Percentiles rank a stretch among this genome's conserved stretches.
Evolutionary conservation across 148 eudicot genomes (phyloP).

Genomic region (Mesembryanthemum crystallinum): DNA sequence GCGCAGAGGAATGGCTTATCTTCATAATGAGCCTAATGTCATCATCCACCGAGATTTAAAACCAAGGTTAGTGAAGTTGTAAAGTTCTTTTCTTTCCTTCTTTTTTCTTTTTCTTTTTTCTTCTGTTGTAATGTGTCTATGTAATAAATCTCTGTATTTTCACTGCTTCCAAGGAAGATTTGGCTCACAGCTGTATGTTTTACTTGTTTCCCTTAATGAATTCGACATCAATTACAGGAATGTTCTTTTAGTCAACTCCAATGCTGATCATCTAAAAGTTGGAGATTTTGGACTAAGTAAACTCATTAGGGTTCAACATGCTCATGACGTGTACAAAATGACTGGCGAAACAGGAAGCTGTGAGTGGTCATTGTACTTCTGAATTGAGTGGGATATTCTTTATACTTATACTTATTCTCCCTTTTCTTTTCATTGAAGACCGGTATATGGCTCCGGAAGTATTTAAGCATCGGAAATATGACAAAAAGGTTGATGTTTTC

Average conservation of each 20-base stretch:
- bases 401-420: slow-evolving; percentile 7
- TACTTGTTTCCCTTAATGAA: slow-evolving; percentile 1
- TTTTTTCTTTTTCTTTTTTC: neutral
- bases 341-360: slow-evolving; percentile 99
- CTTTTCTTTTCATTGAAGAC: slow-evolving; percentile 35
- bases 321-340: slow-evolving; percentile 94
- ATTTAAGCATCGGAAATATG: slow-evolving; percentile 90
- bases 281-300: slow-evolving; percentile 99
- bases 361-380: slow-evolving; percentile 38
- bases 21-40: slow-evolving; percentile 96
- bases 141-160: slow-evolving; percentile 1
- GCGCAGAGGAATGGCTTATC: slow-evolving; percentile 91
- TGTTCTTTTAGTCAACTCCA: slow-evolving; percentile 90
- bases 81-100: neutral
- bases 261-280: slow-evolving; percentile 93
- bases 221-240: slow-evolving; percentile 54
- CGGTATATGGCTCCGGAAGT: slow-evolving; percentile 99
- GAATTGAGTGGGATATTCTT: slow-evolving; percentile 2
- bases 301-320: slow-evolving; percentile 80
- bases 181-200: neutral
- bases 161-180: neutral
- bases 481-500: slow-evolving; percentile 96
- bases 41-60: slow-evolving; percentile 87
- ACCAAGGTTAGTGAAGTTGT: slow-evolving; percentile 63
- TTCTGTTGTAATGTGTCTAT: neutral